Evolutionary conservation across 257 asterid species (phyloP).

Genomic region (Solanum infundibuliforme): DNA sequence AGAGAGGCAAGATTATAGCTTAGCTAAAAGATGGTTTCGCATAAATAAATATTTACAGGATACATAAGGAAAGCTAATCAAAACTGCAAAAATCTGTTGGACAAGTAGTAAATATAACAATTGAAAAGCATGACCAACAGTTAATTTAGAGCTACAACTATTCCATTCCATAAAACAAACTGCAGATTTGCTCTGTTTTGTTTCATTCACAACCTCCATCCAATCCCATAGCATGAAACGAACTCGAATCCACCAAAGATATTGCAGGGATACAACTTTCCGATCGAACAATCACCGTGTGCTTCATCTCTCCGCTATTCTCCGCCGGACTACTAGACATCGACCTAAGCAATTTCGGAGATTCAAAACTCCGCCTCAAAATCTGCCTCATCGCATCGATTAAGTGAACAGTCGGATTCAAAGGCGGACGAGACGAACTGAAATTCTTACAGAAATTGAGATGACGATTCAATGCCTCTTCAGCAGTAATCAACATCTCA

Average conservation of each 20-base stretch:
- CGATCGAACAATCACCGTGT: slow-evolving; percentile 20
- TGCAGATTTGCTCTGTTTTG: background rate
- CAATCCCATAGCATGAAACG: slow-evolving; percentile 4
- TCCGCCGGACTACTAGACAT: slow-evolving; percentile 33
- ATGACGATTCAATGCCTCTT: slow-evolving; percentile 69
- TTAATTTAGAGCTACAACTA: background rate
- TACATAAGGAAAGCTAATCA: background rate
- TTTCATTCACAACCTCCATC: slow-evolving; percentile 12
- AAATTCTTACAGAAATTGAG: slow-evolving; percentile 49
- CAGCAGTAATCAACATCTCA: slow-evolving; percentile 48
- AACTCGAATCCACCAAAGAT: slow-evolving; percentile 24
- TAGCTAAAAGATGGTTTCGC: background rate
- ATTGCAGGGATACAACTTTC: slow-evolving; percentile 46
- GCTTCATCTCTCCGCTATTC: background rate
- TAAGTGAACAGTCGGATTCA: slow-evolving; percentile 42
- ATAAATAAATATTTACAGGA: background rate
- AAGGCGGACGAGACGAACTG: slow-evolving; percentile 50
- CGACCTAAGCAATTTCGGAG: slow-evolving; percentile 27
- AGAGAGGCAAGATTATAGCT: background rate
- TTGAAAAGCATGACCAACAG: background rate
- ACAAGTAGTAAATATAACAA: background rate
- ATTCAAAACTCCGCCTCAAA: slow-evolving; percentile 40
- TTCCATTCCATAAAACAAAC: background rate
- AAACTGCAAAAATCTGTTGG: background rate
- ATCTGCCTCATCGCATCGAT: slow-evolving; percentile 61